phyloP scores from a whole-genome alignment of 2,329 filamentous ascomycete genomes.

The Fusarium brevicatenulatum region DNA sequence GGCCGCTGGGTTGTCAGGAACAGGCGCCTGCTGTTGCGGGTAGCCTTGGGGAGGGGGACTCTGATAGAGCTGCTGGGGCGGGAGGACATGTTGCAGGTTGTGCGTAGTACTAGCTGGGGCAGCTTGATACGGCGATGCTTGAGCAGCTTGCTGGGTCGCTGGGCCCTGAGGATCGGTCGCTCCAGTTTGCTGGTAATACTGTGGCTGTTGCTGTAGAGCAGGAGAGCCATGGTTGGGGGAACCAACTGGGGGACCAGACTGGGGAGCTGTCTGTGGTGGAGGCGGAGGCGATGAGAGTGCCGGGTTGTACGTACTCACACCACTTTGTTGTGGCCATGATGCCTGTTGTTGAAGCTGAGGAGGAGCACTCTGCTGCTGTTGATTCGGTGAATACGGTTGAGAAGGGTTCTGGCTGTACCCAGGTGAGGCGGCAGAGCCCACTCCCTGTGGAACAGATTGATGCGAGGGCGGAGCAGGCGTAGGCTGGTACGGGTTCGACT shows the following conservation, averaged over 20 bases:
- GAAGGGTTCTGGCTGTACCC: neutral
- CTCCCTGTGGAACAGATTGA: neutral
- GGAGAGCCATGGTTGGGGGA: neutral
- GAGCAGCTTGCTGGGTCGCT: neutral
- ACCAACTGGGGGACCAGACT: neutral
- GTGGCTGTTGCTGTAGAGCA: neutral
- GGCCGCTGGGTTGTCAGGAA: neutral
- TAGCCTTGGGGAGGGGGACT: neutral
- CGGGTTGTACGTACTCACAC: neutral
- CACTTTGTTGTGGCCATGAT: conserved; percentile 5
- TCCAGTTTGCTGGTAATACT: neutral
- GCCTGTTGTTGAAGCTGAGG: neutral
- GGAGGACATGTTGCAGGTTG: neutral
- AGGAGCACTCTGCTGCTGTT: neutral
- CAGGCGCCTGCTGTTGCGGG: neutral
- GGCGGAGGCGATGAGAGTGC: neutral
- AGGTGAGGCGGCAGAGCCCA: neutral
- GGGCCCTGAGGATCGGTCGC: neutral
- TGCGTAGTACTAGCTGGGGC: fast-evolving
- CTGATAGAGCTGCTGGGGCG: neutral
- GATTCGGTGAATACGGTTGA: neutral
- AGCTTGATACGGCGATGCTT: neutral
- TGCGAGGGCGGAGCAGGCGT: fast-evolving
- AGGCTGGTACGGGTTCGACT: neutral
- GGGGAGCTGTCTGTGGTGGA: neutral